Evolutionary conservation across 805 yeast genomes (phyloP).

Genomic region (Metahyphopichia silvanorum): DNA sequence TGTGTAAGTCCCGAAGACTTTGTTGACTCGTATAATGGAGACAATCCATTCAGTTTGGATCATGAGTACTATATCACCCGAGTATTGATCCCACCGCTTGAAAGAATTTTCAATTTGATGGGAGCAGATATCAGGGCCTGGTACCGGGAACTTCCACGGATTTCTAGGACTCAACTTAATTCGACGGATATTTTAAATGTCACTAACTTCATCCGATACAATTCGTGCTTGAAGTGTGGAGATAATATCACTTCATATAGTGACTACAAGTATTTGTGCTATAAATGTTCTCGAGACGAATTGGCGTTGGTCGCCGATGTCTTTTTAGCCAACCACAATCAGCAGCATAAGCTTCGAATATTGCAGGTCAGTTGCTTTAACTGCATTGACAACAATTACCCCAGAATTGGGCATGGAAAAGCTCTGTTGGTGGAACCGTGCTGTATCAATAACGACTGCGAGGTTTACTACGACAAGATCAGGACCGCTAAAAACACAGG

Average conservation of each 20-base stretch:
- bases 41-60: constrained; percentile 53
- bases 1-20: constrained; percentile 77
- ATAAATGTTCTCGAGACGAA: constrained; percentile 24
- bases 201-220: constrained; percentile 9
- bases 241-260: constrained; percentile 3
- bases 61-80: constrained; percentile 81
- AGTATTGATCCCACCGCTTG: constrained; percentile 86
- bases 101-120: constrained; percentile 72
- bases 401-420: constrained; percentile 7
- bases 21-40: constrained; percentile 33
- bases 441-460: constrained; percentile 69
- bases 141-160: constrained; percentile 66
- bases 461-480: constrained; percentile 53
- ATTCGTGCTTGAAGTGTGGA: constrained; percentile 28
- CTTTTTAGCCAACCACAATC: too few relatives aligned
- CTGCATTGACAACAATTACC: constrained; percentile 19
- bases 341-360: constrained; percentile 24
- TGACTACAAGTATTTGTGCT: constrained; percentile 13
- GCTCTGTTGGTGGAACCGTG: constrained; percentile 7
- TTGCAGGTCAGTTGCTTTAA: constrained; percentile 20
- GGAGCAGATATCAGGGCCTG: constrained; percentile 80
- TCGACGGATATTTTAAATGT: constrained; percentile 7
- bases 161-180: constrained; percentile 3
- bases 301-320: constrained; percentile 23
- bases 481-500: constrained; percentile 32